Evolutionary conservation across 306 rosid genomes (phyloP), one percentile per base, ranked within the genome.

Genomic region (Vigna nakashimae): DNA sequence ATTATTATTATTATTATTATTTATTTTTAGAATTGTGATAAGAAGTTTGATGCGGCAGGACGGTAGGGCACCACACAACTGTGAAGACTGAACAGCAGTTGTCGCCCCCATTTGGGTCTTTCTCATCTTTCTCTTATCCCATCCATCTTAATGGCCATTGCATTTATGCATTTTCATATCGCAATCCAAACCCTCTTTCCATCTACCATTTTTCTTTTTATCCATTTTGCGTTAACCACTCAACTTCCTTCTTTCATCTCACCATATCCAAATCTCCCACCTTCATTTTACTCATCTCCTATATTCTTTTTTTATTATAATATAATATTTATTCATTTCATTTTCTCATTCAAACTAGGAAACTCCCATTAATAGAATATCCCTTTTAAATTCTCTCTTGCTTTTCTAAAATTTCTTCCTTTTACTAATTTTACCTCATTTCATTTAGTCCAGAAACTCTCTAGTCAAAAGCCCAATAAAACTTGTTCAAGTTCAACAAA

Each of bases 81-180:
- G 80, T 70, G 82, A 73, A 80, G 24, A 68, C 32, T 75, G 42
- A 75, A 63, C 75, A 78, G 75, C 7, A 17, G 15, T 69, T 77
- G 88, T 81, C 75, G 70, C 79, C 88, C 81, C 81, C 76, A 65
- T 65, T 72, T 72, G 51, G 46, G 56, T 65, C 48, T 57, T 53
- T 55, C n/a, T 7, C 28, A 45, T 45, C 50, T 45, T 17, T 7
- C 45, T 59, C 65, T 81, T 50, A 50, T 68, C 80, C 62, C 71
- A 38, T 57, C 62, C 71, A 38, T 57, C 69, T 7, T 14, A 74
- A 32, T 74, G 75, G 63, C 69, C 75, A 59, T 42, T 73, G 13
- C 49, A 55, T 65, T 65, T 32, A 5, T 67, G 13, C 32, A 14
- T 45, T 65, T 55, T 80, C 3, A 59, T 6, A 28, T 63, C 49